Percentiles rank a stretch among this genome's conserved stretches.
Evolutionary conservation across 202 grass and related monocot species (phyloP).

Genomic region (Hordeum pubiflorum): DNA sequence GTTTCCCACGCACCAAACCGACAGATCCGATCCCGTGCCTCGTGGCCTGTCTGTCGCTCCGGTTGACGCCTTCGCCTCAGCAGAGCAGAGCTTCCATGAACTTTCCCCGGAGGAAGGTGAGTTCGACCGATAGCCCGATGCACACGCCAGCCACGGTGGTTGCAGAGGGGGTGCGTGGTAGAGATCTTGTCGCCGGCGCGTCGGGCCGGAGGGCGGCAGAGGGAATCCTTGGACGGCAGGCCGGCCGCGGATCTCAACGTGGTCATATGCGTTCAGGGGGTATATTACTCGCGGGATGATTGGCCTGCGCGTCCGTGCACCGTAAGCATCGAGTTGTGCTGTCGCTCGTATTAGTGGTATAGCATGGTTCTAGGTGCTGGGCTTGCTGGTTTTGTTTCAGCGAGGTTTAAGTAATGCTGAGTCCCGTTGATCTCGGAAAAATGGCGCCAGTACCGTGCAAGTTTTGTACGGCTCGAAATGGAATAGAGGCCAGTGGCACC

Average conservation of each 20-base stretch:
- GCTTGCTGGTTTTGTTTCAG: too few relatives aligned
- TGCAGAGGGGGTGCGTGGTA: neutral
- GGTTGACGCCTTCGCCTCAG: neutral
- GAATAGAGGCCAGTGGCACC: neutral
- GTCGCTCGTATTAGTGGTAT: too few relatives aligned
- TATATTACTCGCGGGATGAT: neutral
- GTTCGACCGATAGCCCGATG: neutral
- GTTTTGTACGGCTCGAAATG: neutral
- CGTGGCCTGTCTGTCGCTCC: neutral
- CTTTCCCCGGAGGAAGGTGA: neutral
- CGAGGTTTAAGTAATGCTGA: neutral
- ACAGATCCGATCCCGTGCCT: neutral
- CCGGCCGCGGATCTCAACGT: slow-evolving; percentile 13
- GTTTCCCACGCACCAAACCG: neutral
- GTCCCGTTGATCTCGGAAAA: neutral
- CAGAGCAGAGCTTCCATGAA: neutral
- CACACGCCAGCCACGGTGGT: neutral
- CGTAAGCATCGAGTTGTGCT: neutral
- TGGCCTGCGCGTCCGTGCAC: neutral
- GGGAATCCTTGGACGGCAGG: slow-evolving; percentile 26
- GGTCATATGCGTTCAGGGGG: neutral
- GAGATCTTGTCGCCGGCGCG: slow-evolving; percentile 10
- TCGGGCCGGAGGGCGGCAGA: neutral
- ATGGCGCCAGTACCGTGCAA: neutral
- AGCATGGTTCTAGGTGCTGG: neutral